phyloP scores from a whole-genome alignment of 352 stramenopile species.

The Pythium volutum region DNA sequence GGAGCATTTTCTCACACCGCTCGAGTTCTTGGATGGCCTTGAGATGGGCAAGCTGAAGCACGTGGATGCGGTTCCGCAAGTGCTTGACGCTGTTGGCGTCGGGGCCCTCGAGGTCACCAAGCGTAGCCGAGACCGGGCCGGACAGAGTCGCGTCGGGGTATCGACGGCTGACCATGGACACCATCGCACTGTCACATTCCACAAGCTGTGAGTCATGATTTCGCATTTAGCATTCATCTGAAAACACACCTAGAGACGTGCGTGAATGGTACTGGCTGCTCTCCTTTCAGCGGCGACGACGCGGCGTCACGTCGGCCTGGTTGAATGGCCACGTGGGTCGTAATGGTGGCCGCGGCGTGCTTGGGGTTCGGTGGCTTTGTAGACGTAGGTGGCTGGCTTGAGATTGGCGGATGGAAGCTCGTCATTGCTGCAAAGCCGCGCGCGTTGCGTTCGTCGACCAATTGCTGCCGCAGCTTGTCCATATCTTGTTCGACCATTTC shows the following conservation, averaged over 20 bases:
- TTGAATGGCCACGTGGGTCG: conserved; percentile 13
- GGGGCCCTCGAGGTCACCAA: conserved; percentile 7
- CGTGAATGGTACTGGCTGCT: conserved; percentile 14
- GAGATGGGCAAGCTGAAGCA: conserved; percentile 88
- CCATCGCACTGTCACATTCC: conserved; percentile 1
- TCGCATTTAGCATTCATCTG: no score
- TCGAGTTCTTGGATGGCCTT: conserved; percentile 91
- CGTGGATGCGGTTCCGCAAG: conserved; percentile 76
- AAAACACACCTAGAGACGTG: conserved; percentile 9
- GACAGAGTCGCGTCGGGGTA: conserved; percentile 13
- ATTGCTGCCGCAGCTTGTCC: conserved; percentile 48
- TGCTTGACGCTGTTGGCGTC: conserved; percentile 49
- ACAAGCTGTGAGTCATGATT: not conserved
- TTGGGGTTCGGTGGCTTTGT: conserved; percentile 14
- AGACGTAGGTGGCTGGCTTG: not conserved
- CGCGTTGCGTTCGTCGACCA: conserved; percentile 67
- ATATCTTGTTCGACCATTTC: conserved; percentile 65
- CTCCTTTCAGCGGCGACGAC: conserved; percentile 53
- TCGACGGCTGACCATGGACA: conserved; percentile 17
- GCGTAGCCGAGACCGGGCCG: not conserved
- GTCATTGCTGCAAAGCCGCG: conserved; percentile 13
- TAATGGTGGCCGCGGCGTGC: not conserved
- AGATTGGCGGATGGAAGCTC: not conserved
- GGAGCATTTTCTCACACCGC: conserved; percentile 92
- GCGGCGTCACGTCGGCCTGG: conserved; percentile 57